Conservation (phyloP, 73 alveolate species). For the Paramecium sonneborni region DNA sequence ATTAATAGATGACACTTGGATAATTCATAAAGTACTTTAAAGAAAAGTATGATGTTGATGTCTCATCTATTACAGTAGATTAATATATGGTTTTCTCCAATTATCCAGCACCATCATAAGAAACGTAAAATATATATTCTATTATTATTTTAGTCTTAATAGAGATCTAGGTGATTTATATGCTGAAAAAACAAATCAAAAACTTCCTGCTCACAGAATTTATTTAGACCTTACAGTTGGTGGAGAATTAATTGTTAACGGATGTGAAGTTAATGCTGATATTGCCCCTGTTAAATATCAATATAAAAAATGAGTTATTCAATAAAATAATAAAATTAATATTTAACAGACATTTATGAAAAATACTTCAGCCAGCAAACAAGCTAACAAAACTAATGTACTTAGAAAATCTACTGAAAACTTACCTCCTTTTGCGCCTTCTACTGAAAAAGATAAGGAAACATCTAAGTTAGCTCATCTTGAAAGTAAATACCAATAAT, state of each 20-base stretch:
- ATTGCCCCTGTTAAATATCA: slow-evolving; percentile 48
- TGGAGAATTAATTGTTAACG: not conserved
- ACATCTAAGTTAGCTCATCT: slow-evolving; percentile 25
- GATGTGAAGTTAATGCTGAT: not conserved
- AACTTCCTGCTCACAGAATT: not conserved
- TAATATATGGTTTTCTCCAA: not conserved
- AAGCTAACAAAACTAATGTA: not conserved
- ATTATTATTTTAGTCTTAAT: not conserved
- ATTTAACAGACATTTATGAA: slow-evolving; percentile 59
- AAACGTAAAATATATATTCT: not conserved
- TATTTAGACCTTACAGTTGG: slow-evolving; percentile 13
- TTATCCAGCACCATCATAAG: slow-evolving; percentile 1
- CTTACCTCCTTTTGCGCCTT: slow-evolving; percentile 38
- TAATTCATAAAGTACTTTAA: slow-evolving; percentile 74
- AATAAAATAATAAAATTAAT: not conserved
- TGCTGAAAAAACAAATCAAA: not conserved
- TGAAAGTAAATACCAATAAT: not conserved
- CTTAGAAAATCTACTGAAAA: slow-evolving; percentile 15
- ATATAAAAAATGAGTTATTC: not conserved
- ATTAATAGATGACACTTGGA: slow-evolving; percentile 83
- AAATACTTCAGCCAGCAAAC: slow-evolving; percentile 4
- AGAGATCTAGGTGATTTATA: not conserved
- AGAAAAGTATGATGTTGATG: slow-evolving; percentile 57
- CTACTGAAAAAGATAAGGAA: slow-evolving; percentile 21
- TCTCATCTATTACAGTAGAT: slow-evolving; percentile 5